Evolutionary conservation across 2,329 filamentous ascomycete species (phyloP).

Genomic region (Ramularia endophylla): DNA sequence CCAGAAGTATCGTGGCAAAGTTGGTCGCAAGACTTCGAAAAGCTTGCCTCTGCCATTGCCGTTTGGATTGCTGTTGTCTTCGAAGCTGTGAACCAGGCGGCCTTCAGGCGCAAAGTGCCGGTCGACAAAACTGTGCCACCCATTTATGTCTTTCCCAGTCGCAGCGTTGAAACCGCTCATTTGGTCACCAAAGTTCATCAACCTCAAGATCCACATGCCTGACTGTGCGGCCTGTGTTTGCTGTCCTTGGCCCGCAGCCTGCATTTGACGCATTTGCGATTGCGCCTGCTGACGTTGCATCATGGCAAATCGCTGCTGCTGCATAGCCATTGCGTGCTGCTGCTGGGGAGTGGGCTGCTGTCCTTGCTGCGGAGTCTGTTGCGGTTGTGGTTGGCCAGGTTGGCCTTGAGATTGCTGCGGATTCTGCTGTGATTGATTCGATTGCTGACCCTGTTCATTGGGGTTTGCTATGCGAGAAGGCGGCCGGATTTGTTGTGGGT

Average conservation of each 20-base stretch:
- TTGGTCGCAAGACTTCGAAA: conserved; percentile 78
- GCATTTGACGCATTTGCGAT: conserved; percentile 23
- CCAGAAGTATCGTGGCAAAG: conserved; percentile 81
- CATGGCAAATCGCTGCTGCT: conserved; percentile 1
- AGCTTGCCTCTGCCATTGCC: conserved; percentile 54
- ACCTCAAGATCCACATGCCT: conserved; percentile 44
- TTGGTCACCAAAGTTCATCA: conserved; percentile 53
- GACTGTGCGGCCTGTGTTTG: conserved; percentile 18
- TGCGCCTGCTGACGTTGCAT: conserved; percentile 25
- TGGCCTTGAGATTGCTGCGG: conserved; percentile 25
- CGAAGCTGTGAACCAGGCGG: conserved; percentile 54
- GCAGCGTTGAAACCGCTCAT: conserved; percentile 50
- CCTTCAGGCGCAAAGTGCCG: conserved; percentile 75
- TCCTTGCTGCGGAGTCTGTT: conserved; percentile 38
- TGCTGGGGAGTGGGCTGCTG: conserved; percentile 10
- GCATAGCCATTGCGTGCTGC: conserved; percentile 8
- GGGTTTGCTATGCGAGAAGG: conserved; percentile 34
- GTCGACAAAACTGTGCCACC: conserved; percentile 75
- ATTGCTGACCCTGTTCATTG: conserved; percentile 27
- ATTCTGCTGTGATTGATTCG: conserved; percentile 25
- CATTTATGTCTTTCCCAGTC: conserved; percentile 60
- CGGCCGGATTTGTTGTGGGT: conserved; percentile 35
- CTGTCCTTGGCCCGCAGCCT: conserved; percentile 26
- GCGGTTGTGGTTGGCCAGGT: conserved; percentile 27
- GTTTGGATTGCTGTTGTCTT: conserved; percentile 25